A percentile compares a stretch with the other conserved stretches of the same genome.
phyloP scores from a whole-genome alignment of 164 flowering plant species.

The Santalum album region DNA sequence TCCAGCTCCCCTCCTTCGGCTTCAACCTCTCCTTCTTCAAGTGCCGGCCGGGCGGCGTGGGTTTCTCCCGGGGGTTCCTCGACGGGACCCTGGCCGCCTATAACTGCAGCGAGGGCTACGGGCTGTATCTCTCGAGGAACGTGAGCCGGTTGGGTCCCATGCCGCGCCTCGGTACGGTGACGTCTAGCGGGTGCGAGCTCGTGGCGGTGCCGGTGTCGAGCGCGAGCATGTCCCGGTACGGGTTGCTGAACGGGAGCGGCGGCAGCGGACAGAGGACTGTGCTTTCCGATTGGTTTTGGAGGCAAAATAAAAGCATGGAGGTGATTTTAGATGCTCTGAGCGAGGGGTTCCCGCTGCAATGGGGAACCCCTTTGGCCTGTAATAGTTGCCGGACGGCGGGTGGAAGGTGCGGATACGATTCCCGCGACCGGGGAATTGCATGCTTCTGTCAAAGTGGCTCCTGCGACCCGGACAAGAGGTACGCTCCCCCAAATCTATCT shows the following conservation, averaged over 20 bases:
- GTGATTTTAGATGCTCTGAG: background rate
- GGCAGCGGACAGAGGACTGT: background rate
- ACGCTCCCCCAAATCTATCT: too few species aligned
- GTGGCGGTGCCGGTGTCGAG: constrained; percentile 3
- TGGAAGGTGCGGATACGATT: background rate
- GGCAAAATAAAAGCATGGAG: background rate
- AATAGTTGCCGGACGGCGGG: background rate
- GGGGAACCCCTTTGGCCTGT: background rate
- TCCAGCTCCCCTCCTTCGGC: background rate
- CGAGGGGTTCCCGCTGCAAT: background rate
- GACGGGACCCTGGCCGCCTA: background rate
- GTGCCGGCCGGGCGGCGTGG: background rate
- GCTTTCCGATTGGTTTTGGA: background rate
- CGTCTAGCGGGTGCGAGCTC: background rate
- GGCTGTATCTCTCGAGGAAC: background rate
- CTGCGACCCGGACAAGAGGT: too few species aligned
- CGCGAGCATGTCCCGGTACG: background rate
- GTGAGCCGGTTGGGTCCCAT: background rate
- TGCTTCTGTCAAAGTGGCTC: background rate
- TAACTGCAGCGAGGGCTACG: background rate
- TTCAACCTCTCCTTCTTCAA: background rate
- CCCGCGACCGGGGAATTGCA: background rate
- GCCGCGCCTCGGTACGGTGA: background rate
- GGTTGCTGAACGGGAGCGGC: background rate
- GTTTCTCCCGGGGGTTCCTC: too few species aligned